Base-by-base conservation (phyloP, 345 rosid species). In the Balakata baccata region DNA sequence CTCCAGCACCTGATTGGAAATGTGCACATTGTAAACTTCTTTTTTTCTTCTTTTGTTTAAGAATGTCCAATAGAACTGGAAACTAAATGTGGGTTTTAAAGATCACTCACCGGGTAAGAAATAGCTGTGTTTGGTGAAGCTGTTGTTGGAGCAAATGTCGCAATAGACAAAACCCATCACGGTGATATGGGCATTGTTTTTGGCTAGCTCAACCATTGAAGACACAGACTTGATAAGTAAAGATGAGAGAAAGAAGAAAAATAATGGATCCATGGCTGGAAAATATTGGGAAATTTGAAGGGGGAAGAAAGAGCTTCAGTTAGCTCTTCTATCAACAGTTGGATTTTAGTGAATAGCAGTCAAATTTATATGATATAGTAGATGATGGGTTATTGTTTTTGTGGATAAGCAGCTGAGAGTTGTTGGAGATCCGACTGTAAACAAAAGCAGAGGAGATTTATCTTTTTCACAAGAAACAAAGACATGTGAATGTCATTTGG, bases 131-230 rank as follows among this genome's bases (percentile, higher is more conserved):
- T 58, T 93, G 72, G 99, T 85, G 89, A 93, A 96, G 81, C 77
- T 93, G 87, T 96, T 91, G 89, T 89, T 93, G 87, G 94, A 91
- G 90, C 99, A 96, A 69, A 89, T 89, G 73, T 96, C 99, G 43
- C 99, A 96, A 65, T 88, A 96, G 74, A 96, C 99, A 76, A 91
- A 81, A 71, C 99, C 99, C 91, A 91, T 88, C 5, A 96, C 89
- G 16, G 88, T 82, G 77, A 91, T 84, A 56, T 87, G 86, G 17
- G 96, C 88, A 70, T 66, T 66, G 56, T 68, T 63, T 64, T 77
- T 83, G 18, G 77, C 1, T 38, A 81, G 78, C 63, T 71, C 72
- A 25, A 61, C 68, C 81, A 71, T 81, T 72, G 78, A 78, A 66
- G 91, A 83, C 3, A 72, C 38, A 59, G 91, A 66, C 70, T 25